Evolutionary conservation across 352 stramenopile genomes (phyloP), one percentile per base, ranked within the genome.

Genomic region (Aphanomyces invadans): DNA sequence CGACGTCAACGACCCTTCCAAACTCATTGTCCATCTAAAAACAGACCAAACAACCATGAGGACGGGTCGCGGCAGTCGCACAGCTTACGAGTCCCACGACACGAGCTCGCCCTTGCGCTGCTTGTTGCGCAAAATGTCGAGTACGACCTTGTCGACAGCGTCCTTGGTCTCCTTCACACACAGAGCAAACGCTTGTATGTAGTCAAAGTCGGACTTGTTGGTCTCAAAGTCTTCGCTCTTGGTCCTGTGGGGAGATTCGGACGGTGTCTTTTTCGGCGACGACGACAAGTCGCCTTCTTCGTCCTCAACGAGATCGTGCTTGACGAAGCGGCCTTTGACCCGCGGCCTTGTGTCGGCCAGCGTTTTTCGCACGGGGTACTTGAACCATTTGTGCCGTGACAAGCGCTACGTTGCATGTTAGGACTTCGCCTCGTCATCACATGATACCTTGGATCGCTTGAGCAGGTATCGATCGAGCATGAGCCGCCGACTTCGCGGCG

Each of bases 321-420:
- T 67, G 60, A 67, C 60, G 25, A 67, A 67, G 28, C 60, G 45
- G 3, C 60, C 60, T 28, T 67, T 67, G 19, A 67, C 60, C 12
- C 60, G 60, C 17, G 60, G 60, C 46, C 60, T 19, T 25, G 60
- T 57, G 32, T 67, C 60, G 3, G 60, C 60, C 26, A 67, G 46
- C 19, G 60, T 67, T 29, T 67, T 67, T 4, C 60, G 60, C 0
- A 67, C 60, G n/a, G 60, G 60, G 38, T 67, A 67, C 32, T 67
- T 67, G 38, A 67, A 67, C 60, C 60, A 67, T 33, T 67, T 67
- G 45, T 57, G 39, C 11, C 60, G 42, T 17, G 60, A 57, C 28
- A 67, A 32, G 1, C 60, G 60, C 60, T 63, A 63, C 29, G 36
- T 29, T 33, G 10, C 21, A 17, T 10, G 46, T 54, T 12, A 54